Conservation (phyloP, 1,284 basidiomycete species). For the Apiotrichum sp. region DNA sequence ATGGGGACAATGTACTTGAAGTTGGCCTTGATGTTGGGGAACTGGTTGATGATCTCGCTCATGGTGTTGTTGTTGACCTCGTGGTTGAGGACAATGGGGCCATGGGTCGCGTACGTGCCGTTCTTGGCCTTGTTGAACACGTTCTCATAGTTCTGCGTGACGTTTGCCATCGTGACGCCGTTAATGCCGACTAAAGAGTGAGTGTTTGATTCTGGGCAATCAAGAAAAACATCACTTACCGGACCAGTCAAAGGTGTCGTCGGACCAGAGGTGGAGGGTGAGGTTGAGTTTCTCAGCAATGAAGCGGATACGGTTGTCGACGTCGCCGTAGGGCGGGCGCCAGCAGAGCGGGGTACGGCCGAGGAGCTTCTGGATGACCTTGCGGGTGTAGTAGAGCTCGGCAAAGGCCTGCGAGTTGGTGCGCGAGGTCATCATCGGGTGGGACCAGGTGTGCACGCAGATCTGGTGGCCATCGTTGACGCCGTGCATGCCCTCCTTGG, state of each 20-base stretch:
- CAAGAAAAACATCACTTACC: background rate
- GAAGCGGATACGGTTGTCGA: conserved; percentile 53
- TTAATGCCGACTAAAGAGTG: conserved; percentile 22
- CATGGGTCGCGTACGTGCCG: conserved; percentile 42
- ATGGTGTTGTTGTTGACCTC: conserved; percentile 49
- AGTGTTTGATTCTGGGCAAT: background rate
- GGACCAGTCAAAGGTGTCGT: conserved; percentile 50
- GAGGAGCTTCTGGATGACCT: conserved; percentile 51
- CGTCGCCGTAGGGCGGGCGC: conserved; percentile 50
- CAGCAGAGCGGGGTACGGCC: conserved; percentile 52
- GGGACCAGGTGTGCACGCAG: conserved; percentile 50
- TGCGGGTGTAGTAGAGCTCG: conserved; percentile 54
- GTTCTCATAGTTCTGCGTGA: conserved; percentile 49
- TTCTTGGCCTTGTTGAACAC: conserved; percentile 43
- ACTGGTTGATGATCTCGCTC: conserved; percentile 34
- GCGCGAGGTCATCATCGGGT: conserved; percentile 51
- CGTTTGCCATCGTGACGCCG: conserved; percentile 36
- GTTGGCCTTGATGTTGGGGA: conserved; percentile 35
- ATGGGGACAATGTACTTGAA: conserved; percentile 46
- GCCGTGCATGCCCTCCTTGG: conserved; percentile 51
- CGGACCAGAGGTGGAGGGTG: conserved; percentile 51
- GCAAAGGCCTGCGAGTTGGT: conserved; percentile 52
- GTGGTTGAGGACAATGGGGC: conserved; percentile 50
- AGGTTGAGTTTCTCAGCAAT: conserved; percentile 51
- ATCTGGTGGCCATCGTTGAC: conserved; percentile 48